Evolutionary conservation across 129 eudicot species (phyloP), one percentile per base, ranked within the genome.

Genomic region (Centaurea solstitialis): DNA sequence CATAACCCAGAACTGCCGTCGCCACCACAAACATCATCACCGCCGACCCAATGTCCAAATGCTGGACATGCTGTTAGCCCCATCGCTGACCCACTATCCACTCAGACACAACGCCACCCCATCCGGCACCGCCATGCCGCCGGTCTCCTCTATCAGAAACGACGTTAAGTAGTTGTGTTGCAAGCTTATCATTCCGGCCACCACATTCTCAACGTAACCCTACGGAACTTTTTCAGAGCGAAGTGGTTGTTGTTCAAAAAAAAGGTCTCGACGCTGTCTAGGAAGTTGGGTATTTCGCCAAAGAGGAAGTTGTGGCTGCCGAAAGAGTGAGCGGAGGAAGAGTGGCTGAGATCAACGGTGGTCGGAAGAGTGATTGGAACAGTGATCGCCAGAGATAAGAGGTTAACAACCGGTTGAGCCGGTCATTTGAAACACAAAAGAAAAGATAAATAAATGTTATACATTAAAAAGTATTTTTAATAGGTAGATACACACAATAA

Each of bases 21-120:
- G 30, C 30, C 30, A 26, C 30, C 30, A 2, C 30, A 26, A 26
- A 26, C 30, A 26, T 26, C 30, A 26, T 2, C 30, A 26, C 30
- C n/a, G n/a, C n/a, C n/a, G n/a, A n/a, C n/a, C n/a, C n/a, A n/a
- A n/a, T n/a, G n/a, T n/a, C n/a, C n/a, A n/a, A n/a, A n/a, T 21
- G 84, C 86, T 61, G 98, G 98, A 53, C 98, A 93, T 70, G 89
- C 85, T 78, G 82, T 68, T 59, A 87, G 33, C 76, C 96, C 96
- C 77, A 83, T 77, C 76, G 88, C 86, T 40, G 90, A 89, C 38
- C 98, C 90, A 47, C 91, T 90, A 75, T 89, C n/a, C 89, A 12
- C 91, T 79, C 76, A 87, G 78, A 80, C 96, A 93, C 71, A 93
- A 66, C 13, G 91, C 86, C 62, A 85, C 91, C 6, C 87, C 79